Percentiles rank a stretch among this genome's conserved stretches.
Evolutionary conservation across 129 eudicot species (phyloP).

Genomic region (Flaveria brownii): DNA sequence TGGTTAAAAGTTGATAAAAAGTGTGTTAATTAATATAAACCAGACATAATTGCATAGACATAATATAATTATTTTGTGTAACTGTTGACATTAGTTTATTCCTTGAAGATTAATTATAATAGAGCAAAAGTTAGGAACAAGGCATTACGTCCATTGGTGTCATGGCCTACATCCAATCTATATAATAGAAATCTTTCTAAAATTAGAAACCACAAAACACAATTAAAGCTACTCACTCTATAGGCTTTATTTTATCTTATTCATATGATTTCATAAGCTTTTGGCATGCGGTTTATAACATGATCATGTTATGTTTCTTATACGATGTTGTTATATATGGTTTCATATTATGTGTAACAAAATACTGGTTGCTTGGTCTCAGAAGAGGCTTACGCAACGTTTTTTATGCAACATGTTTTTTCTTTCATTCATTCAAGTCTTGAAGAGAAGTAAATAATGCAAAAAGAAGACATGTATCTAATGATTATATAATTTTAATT

Average conservation of each 20-base stretch:
- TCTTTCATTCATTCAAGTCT: not conserved
- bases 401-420: not conserved
- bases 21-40: not conserved
- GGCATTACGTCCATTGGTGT: constrained; percentile 10
- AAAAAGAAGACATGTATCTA: not conserved
- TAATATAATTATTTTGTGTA: not conserved
- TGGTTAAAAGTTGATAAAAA: not conserved
- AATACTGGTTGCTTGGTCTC: not conserved
- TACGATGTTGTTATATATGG: not conserved
- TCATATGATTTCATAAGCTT: not conserved
- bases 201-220: constrained; percentile 9
- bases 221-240: not conserved
- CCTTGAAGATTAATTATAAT: not conserved
- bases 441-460: not conserved
- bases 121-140: constrained; percentile 15
- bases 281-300: not conserved
- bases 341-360: not conserved
- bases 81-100: not conserved
- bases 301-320: constrained; percentile 3
- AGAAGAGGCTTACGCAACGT: not conserved
- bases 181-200: not conserved
- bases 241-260: not conserved
- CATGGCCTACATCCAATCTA: constrained; percentile 3
- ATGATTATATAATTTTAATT: not conserved
- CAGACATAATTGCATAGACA: not conserved